Evolutionary conservation across 2,329 filamentous ascomycete genomes (phyloP), one percentile per base, ranked within the genome.

Genomic region (Leptographium galeiforme): DNA sequence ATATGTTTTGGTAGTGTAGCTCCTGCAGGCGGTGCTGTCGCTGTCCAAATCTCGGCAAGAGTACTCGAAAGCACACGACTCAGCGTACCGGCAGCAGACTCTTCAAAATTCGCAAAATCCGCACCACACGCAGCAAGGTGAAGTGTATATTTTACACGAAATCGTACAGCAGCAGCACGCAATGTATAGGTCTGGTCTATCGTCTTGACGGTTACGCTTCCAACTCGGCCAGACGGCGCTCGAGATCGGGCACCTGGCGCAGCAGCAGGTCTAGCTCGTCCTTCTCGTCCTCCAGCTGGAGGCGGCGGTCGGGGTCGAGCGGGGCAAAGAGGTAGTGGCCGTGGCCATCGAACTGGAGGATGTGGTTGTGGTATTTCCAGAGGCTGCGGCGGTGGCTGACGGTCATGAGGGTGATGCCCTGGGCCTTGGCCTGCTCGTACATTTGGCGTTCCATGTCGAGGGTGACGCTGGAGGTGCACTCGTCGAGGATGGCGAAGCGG

Each of bases 341-440:
- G 68, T 95, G 88, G 0, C 93, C 93, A 67, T 97, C 91, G 66
- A 98, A 98, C 68, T 98, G 93, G 64, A 98, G 68, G 56, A 98
- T 97, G 68, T 85, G 85, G 60, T 82, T 85, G 67, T 98, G 93
- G 67, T 98, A 97, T 68, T 93, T 90, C 93, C 93, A 98, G 61
- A 98, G 69, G 70, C 88, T 95, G 57, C 89, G 75, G 10, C 93
- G 76, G 67, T 98, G 93, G 59, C 84, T 89, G 30, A 98, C 93
- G 0, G 93, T 98, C 88, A 98, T 96, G 58, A 98, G 77, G 0
- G 93, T 97, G 62, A 96, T 93, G 4, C 88, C 89, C 18, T 96
- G 71, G 18, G 79, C 76, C 75, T 98, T 97, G 50, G 93, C 93
- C 53, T 89, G 90, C 61, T 96, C 91, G 68, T 98, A 98, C 89